phyloP scores from a whole-genome alignment of 129 eudicot genomes.

The Lactuca saligna region DNA sequence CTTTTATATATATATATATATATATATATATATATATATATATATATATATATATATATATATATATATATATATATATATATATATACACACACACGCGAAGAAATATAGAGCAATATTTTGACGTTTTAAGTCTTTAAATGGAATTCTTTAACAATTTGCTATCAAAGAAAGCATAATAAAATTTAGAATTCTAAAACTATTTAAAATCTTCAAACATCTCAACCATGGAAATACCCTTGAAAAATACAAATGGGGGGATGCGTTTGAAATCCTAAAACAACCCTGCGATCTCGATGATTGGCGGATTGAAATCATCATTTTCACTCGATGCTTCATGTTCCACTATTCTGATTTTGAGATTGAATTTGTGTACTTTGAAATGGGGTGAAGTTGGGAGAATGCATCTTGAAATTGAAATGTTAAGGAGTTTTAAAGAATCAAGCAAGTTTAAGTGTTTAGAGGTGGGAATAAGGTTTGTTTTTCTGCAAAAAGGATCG shows the following conservation, averaged over 20 bases:
- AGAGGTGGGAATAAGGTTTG: constrained; percentile 88
- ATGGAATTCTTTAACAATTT: no score
- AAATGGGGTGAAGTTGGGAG: constrained; percentile 97
- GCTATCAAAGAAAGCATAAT: no score
- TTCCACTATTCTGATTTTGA: constrained; percentile 75
- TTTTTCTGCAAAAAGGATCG: constrained; percentile 76
- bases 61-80: no score
- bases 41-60: no score
- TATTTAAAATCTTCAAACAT: constrained; percentile 26
- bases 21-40: no score
- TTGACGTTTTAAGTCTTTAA: no score
- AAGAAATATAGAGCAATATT: no score
- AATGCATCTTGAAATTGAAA: constrained; percentile 59
- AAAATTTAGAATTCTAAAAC: not conserved
- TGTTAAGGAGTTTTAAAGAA: constrained; percentile 70
- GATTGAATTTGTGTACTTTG: constrained; percentile 69
- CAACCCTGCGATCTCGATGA: constrained; percentile 73
- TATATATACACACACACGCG: no score
- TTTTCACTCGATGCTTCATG: constrained; percentile 71
- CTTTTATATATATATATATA: no score
- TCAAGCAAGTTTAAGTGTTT: constrained; percentile 88
- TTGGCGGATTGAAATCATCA: constrained; percentile 84
- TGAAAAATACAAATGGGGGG: constrained; percentile 76
- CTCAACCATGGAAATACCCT: constrained; percentile 65
- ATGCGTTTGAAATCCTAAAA: constrained; percentile 80